Evolutionary conservation across 768 basidiomycete genomes (phyloP), one percentile per base, ranked within the genome.

Genomic region (Hygrophoropsis aurantiaca): DNA sequence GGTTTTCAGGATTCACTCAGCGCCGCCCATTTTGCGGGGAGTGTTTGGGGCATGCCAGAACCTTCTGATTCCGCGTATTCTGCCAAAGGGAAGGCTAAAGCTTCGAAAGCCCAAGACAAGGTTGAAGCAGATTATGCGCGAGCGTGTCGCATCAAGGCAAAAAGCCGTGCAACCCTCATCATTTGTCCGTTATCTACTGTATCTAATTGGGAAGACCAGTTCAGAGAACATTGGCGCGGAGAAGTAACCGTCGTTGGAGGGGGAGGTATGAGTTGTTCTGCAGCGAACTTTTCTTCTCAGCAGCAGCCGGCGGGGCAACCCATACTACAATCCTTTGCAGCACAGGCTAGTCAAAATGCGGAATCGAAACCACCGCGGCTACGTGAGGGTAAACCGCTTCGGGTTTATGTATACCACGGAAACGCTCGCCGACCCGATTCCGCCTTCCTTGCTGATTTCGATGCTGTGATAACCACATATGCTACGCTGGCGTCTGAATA

Each of bases 181-280:
- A 80, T 99, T 23, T 98, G 97, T 58, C 97, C 97, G 6, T 75
- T 99, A 30, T 94, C 92, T 10, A 99, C 97, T 5, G 93, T 99
- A 2, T 84, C 90, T 40, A 98, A 98, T 60, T 99, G 97, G 97
- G 97, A 99, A 70, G 92, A 95, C 47, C 97, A 99, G 66, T 92
- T 99, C 60, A 82, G 87, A 48, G 97, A 99, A 62, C 97, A 99
- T 64, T 97, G 94, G 94, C 81, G 80, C 53, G 94, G 94, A 7
- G 81, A 85, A 45, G 93, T 97, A 3, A 74, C 75, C 19, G 86
- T 97, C 34, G 75, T 87, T 44, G 93, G 94, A 16, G 93, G 93
- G 11, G 84, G 85, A 32, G 74, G 73, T 10, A 53, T 64, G n/a
- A 58, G 56, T 24, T 69, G 61, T 44, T 60, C 61, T 25, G 59